Evolutionary conservation across 2,329 filamentous ascomycete species (phyloP), one percentile per base, ranked within the genome.

Genomic region (Pseudogymnoascus sp.): DNA sequence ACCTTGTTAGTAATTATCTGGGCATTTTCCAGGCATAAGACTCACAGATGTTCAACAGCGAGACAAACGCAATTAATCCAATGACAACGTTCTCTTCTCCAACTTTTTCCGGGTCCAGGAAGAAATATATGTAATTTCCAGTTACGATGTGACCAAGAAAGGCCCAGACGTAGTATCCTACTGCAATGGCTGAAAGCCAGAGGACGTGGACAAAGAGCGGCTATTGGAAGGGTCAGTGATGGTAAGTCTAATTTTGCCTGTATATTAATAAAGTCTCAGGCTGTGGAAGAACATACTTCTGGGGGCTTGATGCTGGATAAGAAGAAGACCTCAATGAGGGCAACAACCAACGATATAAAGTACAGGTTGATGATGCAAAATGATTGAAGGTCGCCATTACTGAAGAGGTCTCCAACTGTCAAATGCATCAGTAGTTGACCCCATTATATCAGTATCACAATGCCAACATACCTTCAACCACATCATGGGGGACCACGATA

Each of bases 311-410:
- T 70, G 60, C 71, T 73, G 50, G 66, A 70, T 37, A 70, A 66
- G 39, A 71, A 64, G 57, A 72, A 63, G 6, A 73, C 61, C 61
- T 73, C 72, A 50, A 71, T 44, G 24, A 74, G 61, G 10, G 71
- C 67, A 64, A 72, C 62, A n/a, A 68, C 15, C 15, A 67, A 66
- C 60, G 67, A 69, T 62, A 72, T 24, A 31, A 61, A 63, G 54
- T 66, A 69, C 59, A 70, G 66, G 63, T 65, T 68, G 15, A 70
- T 37, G 9, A 72, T 59, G 24, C 64, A 67, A 64, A 71, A 73
- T 7, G 40, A 59, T 13, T 44, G 62, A 41, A 66, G 66, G 57
- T 63, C 62, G 8, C 66, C 68, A 44, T 68, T 44, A 11, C 61
- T 57, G 50, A 71, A 67, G 3, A 67, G 63, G 1, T 67, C 40